Evolutionary conservation across 148 eudicot species (phyloP).

Genomic region (Pouteria glomerata): DNA sequence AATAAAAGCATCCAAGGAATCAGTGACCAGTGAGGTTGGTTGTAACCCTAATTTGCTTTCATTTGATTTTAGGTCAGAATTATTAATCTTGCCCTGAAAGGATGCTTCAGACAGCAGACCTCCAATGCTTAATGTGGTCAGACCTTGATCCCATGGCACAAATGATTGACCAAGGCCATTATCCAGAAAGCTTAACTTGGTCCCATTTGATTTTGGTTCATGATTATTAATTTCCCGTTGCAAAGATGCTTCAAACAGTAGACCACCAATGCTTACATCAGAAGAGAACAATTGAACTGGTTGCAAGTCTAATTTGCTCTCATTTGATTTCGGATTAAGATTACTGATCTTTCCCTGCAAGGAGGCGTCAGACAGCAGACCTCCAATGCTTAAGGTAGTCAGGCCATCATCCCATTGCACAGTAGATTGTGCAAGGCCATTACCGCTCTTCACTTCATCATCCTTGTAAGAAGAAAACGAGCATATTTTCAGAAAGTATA

Average conservation of each 20-base stretch:
- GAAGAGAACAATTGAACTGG: conserved; percentile 22
- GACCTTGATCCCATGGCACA: conserved; percentile 29
- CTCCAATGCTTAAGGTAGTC: conserved; percentile 43
- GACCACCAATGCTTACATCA: conserved; percentile 35
- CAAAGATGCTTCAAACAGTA: conserved; percentile 39
- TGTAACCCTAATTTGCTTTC: conserved; percentile 30
- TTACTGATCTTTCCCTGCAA: conserved; percentile 27
- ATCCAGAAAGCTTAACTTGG: conserved; percentile 13
- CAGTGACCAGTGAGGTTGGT: conserved; percentile 23
- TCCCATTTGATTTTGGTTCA: conserved; percentile 10
- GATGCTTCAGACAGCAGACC: conserved; percentile 76
- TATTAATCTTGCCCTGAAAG: conserved; percentile 35
- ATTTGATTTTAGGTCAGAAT: conserved; percentile 15
- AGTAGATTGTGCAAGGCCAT: conserved; percentile 21
- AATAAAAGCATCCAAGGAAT: conserved; percentile 50
- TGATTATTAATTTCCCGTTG: conserved; percentile 19
- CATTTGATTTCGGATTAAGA: conserved; percentile 20
- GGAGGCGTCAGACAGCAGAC: conserved; percentile 47
- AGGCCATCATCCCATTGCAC: conserved; percentile 54
- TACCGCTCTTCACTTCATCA: conserved; percentile 20
- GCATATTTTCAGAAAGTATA: neutral
- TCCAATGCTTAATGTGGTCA: conserved; percentile 63
- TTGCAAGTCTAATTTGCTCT: conserved; percentile 20
- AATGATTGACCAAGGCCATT: conserved; percentile 14
- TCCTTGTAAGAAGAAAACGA: conserved; percentile 33